Conservation (phyloP, 371 early-diverging fungal genomes). For the Zychaea mexicana region DNA sequence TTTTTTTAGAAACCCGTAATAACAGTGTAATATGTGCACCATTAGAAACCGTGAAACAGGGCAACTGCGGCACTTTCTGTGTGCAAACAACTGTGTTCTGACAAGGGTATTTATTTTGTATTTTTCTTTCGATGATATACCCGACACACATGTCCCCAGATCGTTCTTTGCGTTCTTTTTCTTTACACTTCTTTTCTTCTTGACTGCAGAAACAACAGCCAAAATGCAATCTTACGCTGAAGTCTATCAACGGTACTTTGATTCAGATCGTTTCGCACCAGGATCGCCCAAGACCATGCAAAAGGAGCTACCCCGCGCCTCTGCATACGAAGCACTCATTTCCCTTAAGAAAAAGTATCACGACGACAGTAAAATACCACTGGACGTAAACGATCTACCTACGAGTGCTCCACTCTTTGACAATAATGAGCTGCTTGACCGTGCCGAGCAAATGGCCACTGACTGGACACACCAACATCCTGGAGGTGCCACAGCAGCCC, state of each 20-base stretch:
- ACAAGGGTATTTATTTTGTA: too few relatives aligned
- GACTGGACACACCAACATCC: slow-evolving; percentile 9
- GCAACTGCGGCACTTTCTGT: too few relatives aligned
- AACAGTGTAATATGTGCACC: too few relatives aligned
- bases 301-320: slow-evolving; percentile 8
- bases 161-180: not conserved
- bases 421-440: not conserved
- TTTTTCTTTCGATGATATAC: too few relatives aligned
- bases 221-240: slow-evolving; percentile 6
- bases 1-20: too few relatives aligned
- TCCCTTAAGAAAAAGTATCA: slow-evolving; percentile 6
- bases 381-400: slow-evolving; percentile 2
- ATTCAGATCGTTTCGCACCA: not conserved
- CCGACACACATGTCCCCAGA: not conserved
- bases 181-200: not conserved
- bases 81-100: too few relatives aligned
- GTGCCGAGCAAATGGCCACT: not conserved
- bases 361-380: not conserved
- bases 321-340: slow-evolving; percentile 7
- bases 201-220: not conserved
- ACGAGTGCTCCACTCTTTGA: slow-evolving; percentile 11
- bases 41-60: too few relatives aligned
- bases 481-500: not conserved
- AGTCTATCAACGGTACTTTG: slow-evolving; percentile 8
- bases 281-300: slow-evolving; percentile 1